Conservation (phyloP, 23 red algal species). For the Gracilaria domingensis region DNA sequence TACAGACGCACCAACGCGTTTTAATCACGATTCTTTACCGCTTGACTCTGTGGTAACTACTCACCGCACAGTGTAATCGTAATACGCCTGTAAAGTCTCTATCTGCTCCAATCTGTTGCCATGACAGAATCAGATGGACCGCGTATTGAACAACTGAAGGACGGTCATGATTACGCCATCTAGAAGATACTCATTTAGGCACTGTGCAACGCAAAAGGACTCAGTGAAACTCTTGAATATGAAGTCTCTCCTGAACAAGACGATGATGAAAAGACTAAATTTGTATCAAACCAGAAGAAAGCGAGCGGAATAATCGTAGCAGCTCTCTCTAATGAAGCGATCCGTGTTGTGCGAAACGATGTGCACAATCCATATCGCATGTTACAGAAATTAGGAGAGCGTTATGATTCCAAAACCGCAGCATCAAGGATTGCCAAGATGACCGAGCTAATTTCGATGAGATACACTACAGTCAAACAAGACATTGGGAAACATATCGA, state of each 20-base stretch:
- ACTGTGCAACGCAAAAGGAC: not conserved
- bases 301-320: too few relatives aligned
- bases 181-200: slow-evolving; percentile 29
- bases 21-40: too few relatives aligned
- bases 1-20: too few relatives aligned
- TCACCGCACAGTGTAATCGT: too few relatives aligned
- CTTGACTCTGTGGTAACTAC: too few relatives aligned
- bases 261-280: not conserved
- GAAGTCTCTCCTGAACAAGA: not conserved
- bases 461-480: not conserved
- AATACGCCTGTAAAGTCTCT: not conserved
- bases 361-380: slow-evolving; percentile 35
- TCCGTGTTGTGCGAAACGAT: too few relatives aligned
- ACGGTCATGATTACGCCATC: slow-evolving; percentile 19
- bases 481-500: slow-evolving; percentile 18
- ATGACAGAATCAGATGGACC: slow-evolving; percentile 26
- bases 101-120: not conserved
- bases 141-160: slow-evolving; percentile 25
- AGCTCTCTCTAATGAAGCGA: too few relatives aligned
- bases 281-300: slow-evolving; percentile 2
- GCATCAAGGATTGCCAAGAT: slow-evolving; percentile 27
- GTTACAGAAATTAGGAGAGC: slow-evolving; percentile 22
- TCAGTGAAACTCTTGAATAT: not conserved
- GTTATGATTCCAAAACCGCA: slow-evolving; percentile 28
- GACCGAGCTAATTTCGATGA: slow-evolving; percentile 28